Percentiles rank a stretch among this genome's conserved stretches.
Evolutionary conservation across 1,284 basidiomycete species (phyloP).

Genomic region (Bjerkandera adusta): DNA sequence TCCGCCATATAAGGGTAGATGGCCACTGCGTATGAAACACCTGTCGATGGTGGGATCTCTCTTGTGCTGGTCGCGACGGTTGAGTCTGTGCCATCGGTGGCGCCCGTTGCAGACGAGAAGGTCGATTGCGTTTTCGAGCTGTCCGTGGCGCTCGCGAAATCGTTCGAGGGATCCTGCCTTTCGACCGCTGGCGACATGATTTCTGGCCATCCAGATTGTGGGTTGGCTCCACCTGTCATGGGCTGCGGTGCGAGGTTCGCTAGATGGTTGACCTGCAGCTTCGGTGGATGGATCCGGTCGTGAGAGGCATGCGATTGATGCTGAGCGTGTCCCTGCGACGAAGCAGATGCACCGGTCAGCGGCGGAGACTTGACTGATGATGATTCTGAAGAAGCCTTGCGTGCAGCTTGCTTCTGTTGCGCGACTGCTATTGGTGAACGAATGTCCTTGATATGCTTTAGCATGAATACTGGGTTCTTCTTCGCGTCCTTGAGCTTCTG

Average conservation of each 20-base stretch:
- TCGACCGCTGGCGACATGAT: constrained; percentile 60
- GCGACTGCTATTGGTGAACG: constrained; percentile 95
- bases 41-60: constrained; percentile 56
- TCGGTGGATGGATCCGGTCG: constrained; percentile 48
- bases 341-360: constrained; percentile 20
- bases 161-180: constrained; percentile 35
- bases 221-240: constrained; percentile 49
- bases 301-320: constrained; percentile 21
- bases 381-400: constrained; percentile 56
- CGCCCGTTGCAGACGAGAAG: constrained; percentile 13
- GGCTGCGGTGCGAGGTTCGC: constrained; percentile 31
- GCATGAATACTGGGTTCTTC: constrained; percentile 98
- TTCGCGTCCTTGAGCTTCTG: constrained; percentile 97
- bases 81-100: constrained; percentile 18
- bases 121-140: constrained; percentile 21
- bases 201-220: constrained; percentile 75
- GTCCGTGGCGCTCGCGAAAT: constrained; percentile 22
- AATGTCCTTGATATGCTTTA: constrained; percentile 98
- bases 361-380: constrained; percentile 29
- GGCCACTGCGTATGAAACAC: constrained; percentile 85
- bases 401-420: constrained; percentile 88
- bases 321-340: constrained; percentile 15
- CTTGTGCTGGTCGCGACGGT: constrained; percentile 27
- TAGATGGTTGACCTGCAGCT: constrained; percentile 59
- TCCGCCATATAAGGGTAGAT: constrained; percentile 97